Conservation (phyloP, 768 basidiomycete genomes). For the Russula sp. region DNA sequence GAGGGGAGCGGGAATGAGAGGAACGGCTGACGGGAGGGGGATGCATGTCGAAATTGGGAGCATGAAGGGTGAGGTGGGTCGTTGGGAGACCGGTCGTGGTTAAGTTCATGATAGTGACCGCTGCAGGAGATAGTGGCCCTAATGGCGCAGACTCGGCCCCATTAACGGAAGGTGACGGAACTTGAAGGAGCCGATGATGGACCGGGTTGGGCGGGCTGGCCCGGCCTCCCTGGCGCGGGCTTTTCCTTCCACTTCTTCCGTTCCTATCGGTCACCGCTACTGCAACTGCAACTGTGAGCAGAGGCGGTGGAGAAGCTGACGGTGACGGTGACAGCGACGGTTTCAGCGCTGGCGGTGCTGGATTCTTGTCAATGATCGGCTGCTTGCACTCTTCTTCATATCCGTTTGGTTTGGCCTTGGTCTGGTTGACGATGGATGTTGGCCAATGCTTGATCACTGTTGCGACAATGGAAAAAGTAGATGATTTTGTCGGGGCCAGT, state of each 20-base stretch:
- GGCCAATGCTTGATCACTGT: constrained; percentile 70
- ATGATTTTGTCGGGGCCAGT: neutral
- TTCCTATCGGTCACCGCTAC: neutral
- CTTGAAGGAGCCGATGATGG: constrained; percentile 13
- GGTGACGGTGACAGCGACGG: constrained; percentile 26
- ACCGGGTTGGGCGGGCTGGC: neutral
- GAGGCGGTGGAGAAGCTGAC: constrained; percentile 15
- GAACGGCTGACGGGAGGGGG: constrained; percentile 41
- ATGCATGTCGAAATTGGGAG: constrained; percentile 77
- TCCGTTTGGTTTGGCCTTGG: constrained; percentile 44
- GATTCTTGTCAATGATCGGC: constrained; percentile 26
- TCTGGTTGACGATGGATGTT: constrained; percentile 34
- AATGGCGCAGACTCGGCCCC: constrained; percentile 35
- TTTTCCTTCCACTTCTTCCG: constrained; percentile 1
- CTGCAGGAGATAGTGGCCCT: constrained; percentile 40
- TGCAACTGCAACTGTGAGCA: constrained; percentile 1
- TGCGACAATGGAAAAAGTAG: constrained; percentile 7
- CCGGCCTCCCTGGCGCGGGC: constrained; percentile 6
- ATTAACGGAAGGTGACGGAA: constrained; percentile 17
- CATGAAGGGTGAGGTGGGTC: constrained; percentile 70
- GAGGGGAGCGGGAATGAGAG: constrained; percentile 15
- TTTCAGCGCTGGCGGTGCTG: neutral
- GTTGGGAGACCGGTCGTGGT: constrained; percentile 45
- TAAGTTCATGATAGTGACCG: constrained; percentile 36
- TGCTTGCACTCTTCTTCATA: constrained; percentile 27